A percentile compares a stretch with the other conserved stretches of the same genome.
Conservation (phyloP, 2,329 filamentous ascomycete species). For the Nothophaeocryptopus gaeumannii region DNA sequence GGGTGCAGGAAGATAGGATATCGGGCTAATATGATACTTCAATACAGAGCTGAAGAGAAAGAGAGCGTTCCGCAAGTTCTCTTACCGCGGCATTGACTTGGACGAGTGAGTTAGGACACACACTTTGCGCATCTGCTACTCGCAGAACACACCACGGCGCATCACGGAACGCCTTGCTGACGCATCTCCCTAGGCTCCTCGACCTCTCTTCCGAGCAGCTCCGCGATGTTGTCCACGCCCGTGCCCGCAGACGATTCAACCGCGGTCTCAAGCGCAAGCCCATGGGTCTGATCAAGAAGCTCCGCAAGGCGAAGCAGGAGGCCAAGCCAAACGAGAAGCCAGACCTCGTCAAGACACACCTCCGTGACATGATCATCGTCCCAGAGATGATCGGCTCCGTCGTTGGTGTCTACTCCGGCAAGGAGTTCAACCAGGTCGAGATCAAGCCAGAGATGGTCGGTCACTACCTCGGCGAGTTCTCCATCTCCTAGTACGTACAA, state of each 20-base stretch:
- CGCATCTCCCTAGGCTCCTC: slow-evolving; percentile 68
- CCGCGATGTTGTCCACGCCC: slow-evolving; percentile 98
- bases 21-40: slow-evolving; percentile 33
- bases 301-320: slow-evolving; percentile 99
- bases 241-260: slow-evolving; percentile 98
- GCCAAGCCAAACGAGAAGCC: slow-evolving; percentile 99
- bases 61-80: slow-evolving; percentile 99
- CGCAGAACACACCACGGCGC: slow-evolving; percentile 2
- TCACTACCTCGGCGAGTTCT: slow-evolving; percentile 99
- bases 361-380: slow-evolving; percentile 99
- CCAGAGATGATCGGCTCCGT: slow-evolving; percentile 99
- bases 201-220: slow-evolving; percentile 98
- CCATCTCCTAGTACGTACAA: slow-evolving; percentile 91
- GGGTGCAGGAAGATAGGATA: slow-evolving; percentile 40
- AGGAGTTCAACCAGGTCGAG: slow-evolving; percentile 99
- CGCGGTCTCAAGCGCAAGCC: slow-evolving; percentile 99
- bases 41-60: slow-evolving; percentile 94
- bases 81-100: slow-evolving; percentile 98
- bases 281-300: slow-evolving; percentile 99
- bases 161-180: slow-evolving; percentile 14
- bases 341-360: slow-evolving; percentile 97
- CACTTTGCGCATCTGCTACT: not conserved
- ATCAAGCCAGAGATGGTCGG: slow-evolving; percentile 99
- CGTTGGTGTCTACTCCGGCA: slow-evolving; percentile 98
- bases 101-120: slow-evolving; percentile 73